Conservation (phyloP, 2,329 filamentous ascomycete species). For the Juglanconis sp. region DNA sequence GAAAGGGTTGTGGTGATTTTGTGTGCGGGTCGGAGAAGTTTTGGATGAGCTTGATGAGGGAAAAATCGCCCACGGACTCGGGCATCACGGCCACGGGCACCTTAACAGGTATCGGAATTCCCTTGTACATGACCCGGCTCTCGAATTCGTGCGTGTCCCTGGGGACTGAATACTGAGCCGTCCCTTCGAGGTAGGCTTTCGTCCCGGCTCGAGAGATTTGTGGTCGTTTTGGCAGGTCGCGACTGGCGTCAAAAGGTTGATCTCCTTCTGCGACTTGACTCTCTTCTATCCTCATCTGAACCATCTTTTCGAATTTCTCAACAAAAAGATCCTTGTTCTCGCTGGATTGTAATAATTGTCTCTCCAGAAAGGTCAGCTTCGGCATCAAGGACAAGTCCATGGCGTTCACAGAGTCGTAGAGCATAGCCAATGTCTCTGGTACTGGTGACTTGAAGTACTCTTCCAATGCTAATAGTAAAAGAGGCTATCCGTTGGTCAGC, state of each 20-base stretch:
- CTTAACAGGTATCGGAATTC: conserved; percentile 94
- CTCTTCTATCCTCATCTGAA: conserved; percentile 73
- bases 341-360: conserved; percentile 80
- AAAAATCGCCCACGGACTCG: conserved; percentile 97
- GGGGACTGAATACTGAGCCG: conserved; percentile 70
- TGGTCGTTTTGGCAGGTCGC: conserved; percentile 44
- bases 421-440: conserved; percentile 78
- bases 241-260: conserved; percentile 43
- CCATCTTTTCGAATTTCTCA: conserved; percentile 96
- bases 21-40: conserved; percentile 83
- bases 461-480: conserved; percentile 85
- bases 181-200: conserved; percentile 60
- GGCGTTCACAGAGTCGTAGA: conserved; percentile 89
- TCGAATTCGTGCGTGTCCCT: conserved; percentile 98
- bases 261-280: conserved; percentile 41
- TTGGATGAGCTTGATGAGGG: conserved; percentile 92
- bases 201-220: conserved; percentile 60
- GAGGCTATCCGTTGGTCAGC: conserved; percentile 55
- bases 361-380: conserved; percentile 76
- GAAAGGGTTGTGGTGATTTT: conserved; percentile 80
- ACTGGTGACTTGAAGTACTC: conserved; percentile 95
- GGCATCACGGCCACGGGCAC: conserved; percentile 90
- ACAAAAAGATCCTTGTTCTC: conserved; percentile 96
- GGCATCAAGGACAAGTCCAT: conserved; percentile 98
- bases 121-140: conserved; percentile 91